Evolutionary conservation across 495 filamentous ascomycete species (phyloP).

Genomic region (Cryomyces antarcticus): DNA sequence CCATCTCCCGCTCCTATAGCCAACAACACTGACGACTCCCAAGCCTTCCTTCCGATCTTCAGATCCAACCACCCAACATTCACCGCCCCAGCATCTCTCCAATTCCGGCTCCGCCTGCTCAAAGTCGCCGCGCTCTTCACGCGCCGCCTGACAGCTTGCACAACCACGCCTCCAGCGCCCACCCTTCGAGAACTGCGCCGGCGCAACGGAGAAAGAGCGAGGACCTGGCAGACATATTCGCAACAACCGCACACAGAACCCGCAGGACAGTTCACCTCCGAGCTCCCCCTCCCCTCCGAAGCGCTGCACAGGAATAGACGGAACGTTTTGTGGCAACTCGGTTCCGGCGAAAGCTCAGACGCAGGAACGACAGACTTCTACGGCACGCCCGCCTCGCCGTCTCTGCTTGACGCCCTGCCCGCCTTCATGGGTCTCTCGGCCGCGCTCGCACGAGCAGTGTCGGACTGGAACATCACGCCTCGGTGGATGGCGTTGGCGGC

Average conservation of each 20-base stretch:
- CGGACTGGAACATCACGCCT: conserved; percentile 9
- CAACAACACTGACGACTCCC: conserved; percentile 1
- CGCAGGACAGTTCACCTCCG: too few relatives aligned
- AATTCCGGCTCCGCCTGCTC: conserved; percentile 17
- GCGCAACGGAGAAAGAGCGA: too few relatives aligned
- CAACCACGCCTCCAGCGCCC: conserved; percentile 1
- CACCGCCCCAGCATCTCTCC: conserved; percentile 4
- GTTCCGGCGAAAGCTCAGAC: conserved; percentile 6
- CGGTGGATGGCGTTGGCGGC: conserved; percentile 25
- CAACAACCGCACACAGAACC: too few relatives aligned
- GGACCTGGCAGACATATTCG: too few relatives aligned
- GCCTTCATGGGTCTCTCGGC: conserved; percentile 29
- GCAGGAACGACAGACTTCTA: conserved; percentile 10
- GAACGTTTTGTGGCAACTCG: too few relatives aligned
- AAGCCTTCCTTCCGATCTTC: conserved; percentile 19
- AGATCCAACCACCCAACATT: conserved; percentile 11
- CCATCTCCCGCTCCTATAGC: neutral
- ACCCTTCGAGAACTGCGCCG: conserved; percentile 3
- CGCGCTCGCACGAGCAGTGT: conserved; percentile 4
- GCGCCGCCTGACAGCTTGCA: conserved; percentile 9
- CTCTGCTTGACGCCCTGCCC: conserved; percentile 23
- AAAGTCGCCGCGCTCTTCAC: conserved; percentile 18
- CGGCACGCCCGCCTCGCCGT: conserved; percentile 9
- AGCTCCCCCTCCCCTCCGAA: too few relatives aligned
- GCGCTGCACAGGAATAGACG: too few relatives aligned